phyloP scores from a whole-genome alignment of 768 basidiomycete species.

The Termitomyces titanicus region DNA sequence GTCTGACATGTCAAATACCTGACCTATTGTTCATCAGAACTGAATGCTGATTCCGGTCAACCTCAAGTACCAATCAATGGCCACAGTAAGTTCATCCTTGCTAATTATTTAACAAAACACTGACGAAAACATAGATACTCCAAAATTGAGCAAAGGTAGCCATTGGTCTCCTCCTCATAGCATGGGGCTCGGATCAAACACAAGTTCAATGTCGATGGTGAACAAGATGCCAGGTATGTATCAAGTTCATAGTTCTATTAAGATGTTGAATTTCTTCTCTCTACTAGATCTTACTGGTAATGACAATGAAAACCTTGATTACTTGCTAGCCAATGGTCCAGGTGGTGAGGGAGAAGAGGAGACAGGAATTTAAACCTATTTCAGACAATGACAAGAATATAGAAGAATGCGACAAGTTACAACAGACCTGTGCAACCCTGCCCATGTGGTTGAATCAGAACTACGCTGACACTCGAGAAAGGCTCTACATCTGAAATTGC shows the following conservation, averaged over 20 bases:
- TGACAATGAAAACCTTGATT: neutral
- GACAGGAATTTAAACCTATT: neutral
- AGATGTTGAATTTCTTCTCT: neutral
- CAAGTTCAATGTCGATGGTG: neutral
- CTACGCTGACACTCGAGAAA: neutral
- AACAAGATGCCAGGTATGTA: neutral
- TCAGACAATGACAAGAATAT: slow-evolving; percentile 2
- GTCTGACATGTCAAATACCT: too few relatives aligned
- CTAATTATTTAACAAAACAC: too few relatives aligned
- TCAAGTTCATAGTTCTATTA: too few relatives aligned
- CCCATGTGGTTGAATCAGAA: neutral
- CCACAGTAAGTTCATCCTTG: too few relatives aligned
- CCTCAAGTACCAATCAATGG: too few relatives aligned
- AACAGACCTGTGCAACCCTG: neutral
- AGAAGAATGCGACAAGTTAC: neutral
- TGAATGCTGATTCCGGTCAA: too few relatives aligned
- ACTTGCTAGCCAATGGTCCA: neutral
- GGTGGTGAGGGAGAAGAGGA: neutral
- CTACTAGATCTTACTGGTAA: neutral
- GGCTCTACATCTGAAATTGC: neutral
- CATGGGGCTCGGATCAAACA: neutral
- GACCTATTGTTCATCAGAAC: too few relatives aligned
- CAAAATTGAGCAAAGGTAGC: neutral
- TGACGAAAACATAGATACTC: too few relatives aligned
- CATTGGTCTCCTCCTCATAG: neutral